A percentile compares a stretch with the other conserved stretches of the same genome.
Evolutionary conservation across 2,329 filamentous ascomycete genomes (phyloP).

Genomic region (Plectosphaerella sp.): DNA sequence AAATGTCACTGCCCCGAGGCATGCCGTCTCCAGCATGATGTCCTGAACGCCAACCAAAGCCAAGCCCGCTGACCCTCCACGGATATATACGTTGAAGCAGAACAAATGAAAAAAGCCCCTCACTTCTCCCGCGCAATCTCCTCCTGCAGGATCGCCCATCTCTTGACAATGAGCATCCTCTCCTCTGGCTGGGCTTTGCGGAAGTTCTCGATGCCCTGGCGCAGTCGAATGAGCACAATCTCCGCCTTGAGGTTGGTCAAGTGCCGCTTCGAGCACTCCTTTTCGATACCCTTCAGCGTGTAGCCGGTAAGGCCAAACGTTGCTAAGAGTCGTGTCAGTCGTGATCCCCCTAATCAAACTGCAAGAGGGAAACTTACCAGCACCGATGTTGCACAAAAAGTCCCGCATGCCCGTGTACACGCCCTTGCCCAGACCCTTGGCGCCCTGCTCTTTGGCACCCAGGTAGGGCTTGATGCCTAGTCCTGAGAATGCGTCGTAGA

Average conservation of each 20-base stretch:
- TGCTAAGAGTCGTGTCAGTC: conserved; percentile 21
- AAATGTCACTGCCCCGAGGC: too few species aligned
- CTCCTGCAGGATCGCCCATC: neutral
- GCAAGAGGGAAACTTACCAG: conserved; percentile 11
- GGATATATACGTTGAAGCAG: too few species aligned
- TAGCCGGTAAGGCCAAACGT: conserved; percentile 45
- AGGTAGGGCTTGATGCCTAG: conserved; percentile 60
- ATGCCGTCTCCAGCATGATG: too few species aligned
- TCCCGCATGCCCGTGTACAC: conserved; percentile 38
- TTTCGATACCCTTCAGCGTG: conserved; percentile 48
- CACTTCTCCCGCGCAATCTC: too few species aligned
- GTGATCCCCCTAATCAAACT: too few species aligned
- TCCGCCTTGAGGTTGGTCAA: conserved; percentile 26
- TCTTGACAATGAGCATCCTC: neutral
- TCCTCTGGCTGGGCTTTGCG: conserved; percentile 14
- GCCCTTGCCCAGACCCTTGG: conserved; percentile 58
- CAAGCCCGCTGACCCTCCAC: too few species aligned
- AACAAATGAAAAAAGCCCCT: too few species aligned
- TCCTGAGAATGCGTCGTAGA: conserved; percentile 66
- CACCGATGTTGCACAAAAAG: conserved; percentile 39
- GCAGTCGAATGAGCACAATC: conserved; percentile 23
- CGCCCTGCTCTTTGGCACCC: conserved; percentile 59
- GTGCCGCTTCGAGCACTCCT: conserved; percentile 33
- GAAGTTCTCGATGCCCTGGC: conserved; percentile 23
- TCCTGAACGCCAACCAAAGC: too few species aligned